phyloP scores from a whole-genome alignment of 2,329 filamentous ascomycete genomes.

The Sporothrix curviconia region DNA sequence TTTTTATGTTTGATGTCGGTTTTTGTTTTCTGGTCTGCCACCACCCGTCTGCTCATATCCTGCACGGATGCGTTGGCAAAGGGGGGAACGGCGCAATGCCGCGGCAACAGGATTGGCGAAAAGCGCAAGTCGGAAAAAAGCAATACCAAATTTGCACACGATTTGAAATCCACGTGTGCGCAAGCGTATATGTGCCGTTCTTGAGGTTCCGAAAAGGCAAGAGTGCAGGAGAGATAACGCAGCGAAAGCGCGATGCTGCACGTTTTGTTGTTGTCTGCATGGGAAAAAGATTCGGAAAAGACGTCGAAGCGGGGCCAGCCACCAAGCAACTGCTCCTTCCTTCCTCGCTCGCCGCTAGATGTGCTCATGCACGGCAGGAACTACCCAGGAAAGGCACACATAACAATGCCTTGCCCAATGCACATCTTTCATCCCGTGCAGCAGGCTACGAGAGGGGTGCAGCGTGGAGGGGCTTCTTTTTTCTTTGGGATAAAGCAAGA shows the following conservation, averaged over 20 bases:
- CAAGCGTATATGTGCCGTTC: not conserved
- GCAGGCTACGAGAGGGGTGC: not conserved
- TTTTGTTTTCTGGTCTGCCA: not conserved
- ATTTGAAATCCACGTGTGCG: not conserved
- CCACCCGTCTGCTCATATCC: constrained; percentile 12
- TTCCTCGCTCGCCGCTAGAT: not conserved
- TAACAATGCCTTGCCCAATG: not conserved
- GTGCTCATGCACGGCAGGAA: not conserved
- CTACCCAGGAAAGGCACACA: not conserved
- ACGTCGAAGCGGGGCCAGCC: not conserved
- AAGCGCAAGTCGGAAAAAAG: not conserved
- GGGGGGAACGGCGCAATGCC: constrained; percentile 8
- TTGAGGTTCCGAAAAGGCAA: not conserved
- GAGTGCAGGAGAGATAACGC: not conserved
- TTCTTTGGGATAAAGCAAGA: not conserved
- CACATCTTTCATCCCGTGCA: not conserved
- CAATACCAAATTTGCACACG: not conserved
- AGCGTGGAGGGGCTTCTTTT: constrained; percentile 14
- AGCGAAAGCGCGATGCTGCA: not conserved
- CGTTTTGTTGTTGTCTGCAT: not conserved
- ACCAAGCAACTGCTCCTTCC: not conserved
- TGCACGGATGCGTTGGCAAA: constrained; percentile 20
- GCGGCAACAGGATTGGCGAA: not conserved
- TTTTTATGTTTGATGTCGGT: not conserved
- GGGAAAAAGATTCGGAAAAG: not conserved